These are phyloP conservation scores for Chlamydomonas schloesseri DNA, from an alignment of 139 green algal species.

Conservation along the genomic window DNA sequence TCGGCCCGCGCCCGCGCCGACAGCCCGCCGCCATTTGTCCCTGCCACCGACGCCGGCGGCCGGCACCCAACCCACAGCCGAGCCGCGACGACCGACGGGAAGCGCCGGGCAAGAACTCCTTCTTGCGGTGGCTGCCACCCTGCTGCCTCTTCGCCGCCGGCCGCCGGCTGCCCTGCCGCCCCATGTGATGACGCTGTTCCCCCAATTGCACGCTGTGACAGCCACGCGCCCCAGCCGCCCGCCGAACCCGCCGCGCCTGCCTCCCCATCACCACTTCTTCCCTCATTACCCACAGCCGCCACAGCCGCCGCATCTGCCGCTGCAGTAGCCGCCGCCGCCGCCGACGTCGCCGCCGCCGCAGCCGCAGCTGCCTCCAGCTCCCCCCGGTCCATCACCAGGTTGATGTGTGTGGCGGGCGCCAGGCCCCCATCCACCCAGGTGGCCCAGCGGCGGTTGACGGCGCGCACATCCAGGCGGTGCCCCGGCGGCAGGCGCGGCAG, in stretches of 20 bases:
- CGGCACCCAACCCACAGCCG: conserved; percentile 1
- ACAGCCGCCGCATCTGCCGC: too few species aligned
- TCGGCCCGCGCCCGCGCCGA: background rate
- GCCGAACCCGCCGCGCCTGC: too few species aligned
- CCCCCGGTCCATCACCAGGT: background rate
- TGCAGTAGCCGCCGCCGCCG: background rate
- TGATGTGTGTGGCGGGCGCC: background rate
- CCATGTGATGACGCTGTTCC: too few species aligned
- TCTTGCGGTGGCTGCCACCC: too few species aligned
- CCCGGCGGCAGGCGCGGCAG: background rate
- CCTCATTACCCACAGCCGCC: too few species aligned
- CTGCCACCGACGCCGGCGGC: background rate
- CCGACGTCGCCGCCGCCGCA: background rate
- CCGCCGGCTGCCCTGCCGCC: too few species aligned
- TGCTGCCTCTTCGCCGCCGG: too few species aligned
- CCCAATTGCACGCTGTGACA: too few species aligned
- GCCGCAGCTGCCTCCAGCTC: background rate
- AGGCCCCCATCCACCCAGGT: background rate
- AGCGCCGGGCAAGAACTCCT: background rate
- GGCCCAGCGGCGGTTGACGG: background rate
- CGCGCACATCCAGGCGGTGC: background rate
- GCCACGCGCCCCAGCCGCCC: too few species aligned
- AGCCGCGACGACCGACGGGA: background rate
- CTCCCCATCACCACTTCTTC: too few species aligned
- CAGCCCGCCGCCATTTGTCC: background rate